Evolutionary conservation across 441 rosid genomes (phyloP).

Genomic region (Hypseocharis bilobata): DNA sequence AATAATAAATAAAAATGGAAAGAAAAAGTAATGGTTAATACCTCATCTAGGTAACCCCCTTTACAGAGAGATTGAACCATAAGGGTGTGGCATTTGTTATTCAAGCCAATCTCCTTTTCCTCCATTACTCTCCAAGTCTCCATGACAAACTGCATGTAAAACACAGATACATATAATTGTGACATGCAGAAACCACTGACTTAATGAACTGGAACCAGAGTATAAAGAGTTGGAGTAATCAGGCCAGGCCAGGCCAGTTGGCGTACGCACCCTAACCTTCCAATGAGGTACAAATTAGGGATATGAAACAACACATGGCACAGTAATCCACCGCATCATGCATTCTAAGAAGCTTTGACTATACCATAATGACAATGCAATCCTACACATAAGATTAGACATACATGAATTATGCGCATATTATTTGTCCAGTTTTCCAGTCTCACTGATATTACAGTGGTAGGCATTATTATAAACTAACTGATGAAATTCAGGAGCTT

Average conservation of each 20-base stretch:
- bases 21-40: slow-evolving; percentile 20
- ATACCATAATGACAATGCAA: slow-evolving; percentile 1
- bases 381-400: not conserved
- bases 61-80: slow-evolving; percentile 64
- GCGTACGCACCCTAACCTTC: not conserved
- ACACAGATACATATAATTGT: slow-evolving; percentile 18
- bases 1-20: slow-evolving; percentile 2
- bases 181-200: slow-evolving; percentile 14
- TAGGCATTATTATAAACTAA: not conserved
- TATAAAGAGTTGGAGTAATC: not conserved
- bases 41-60: slow-evolving; percentile 76
- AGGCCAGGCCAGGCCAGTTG: slow-evolving; percentile 1
- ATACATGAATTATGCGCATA: not conserved
- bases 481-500: not conserved
- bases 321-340: not conserved
- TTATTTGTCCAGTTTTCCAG: not conserved
- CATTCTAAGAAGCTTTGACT: not conserved
- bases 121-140: slow-evolving; percentile 68
- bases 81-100: slow-evolving; percentile 39
- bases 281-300: not conserved
- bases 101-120: slow-evolving; percentile 44
- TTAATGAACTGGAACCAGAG: not conserved
- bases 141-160: slow-evolving; percentile 64
- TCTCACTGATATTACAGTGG: not conserved
- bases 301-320: not conserved